Base-by-base conservation (phyloP, 2,329 filamentous ascomycete genomes). In the Emergomyces africanus region DNA sequence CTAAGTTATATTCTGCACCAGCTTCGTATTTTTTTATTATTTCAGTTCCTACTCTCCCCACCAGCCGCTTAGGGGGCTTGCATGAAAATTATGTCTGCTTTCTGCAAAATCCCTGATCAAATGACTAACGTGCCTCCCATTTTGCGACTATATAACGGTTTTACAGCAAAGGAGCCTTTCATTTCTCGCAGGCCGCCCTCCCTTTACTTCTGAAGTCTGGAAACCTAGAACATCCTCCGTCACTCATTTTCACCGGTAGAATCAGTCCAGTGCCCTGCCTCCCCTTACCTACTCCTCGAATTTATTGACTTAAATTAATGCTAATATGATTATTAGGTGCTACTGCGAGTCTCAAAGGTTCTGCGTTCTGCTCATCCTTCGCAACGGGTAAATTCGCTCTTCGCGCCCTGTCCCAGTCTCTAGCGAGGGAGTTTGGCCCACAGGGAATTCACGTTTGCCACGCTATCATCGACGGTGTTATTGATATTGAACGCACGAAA, bases 361-460 rank as follows among this genome's bases (percentile, higher is more conserved):
- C 83, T 12, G 84, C 88, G 0, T 75, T 77, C 14, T 87, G 90
- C 71, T 77, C 83, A 0, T 75, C 81, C 8, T 95, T 96, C 68
- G 86, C 89, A 0, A 82, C 84, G 1, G 87, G 86, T 33, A 95
- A 95, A 70, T 95, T 90, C 70, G 89, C 88, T 3, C 75, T 87
- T 65, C 80, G 90, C 37, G 89, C 86, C 0, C 74, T 95, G 56
- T 80, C 81, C 0, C 89, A 92, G 72, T 87, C 83, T 39, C 77
- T 95, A 30, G 88, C 90, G 0, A 81, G 87, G 59, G 90, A 96
- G 70, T 96, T 94, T 71, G 88, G 87, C 0, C 89, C 90, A 0
- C 79, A 88, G 70, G 90, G 90, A 2, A 81, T 96, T 1, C 90
- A 96, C 71, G 86, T 95, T 0, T 83, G 86, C 0, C 89, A 95